A percentile compares a stretch with the other conserved stretches of the same genome.
phyloP scores from a whole-genome alignment of 306 rosid species.

The Pterocarpus macrocarpus region DNA sequence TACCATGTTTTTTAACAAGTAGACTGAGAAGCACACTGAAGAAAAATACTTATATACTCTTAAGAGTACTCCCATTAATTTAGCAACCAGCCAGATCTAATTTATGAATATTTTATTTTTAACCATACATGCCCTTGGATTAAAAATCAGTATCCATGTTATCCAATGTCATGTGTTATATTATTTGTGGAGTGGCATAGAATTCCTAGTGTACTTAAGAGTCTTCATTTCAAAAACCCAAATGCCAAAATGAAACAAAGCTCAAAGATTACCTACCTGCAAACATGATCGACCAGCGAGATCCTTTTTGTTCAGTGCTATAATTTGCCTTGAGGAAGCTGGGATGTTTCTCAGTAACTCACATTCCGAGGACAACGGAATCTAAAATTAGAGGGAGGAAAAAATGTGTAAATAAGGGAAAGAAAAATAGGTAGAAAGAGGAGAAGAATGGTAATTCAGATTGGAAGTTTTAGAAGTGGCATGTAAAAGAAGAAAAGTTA shows the following conservation, averaged over 20 bases:
- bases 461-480: background rate
- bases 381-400: constrained; percentile 49
- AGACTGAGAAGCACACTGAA: constrained; percentile 21
- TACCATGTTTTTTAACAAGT: background rate
- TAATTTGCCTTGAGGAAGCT: constrained; percentile 51
- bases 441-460: background rate
- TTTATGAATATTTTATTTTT: background rate
- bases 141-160: background rate
- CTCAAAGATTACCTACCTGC: constrained; percentile 51
- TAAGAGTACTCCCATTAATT: background rate
- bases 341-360: constrained; percentile 50
- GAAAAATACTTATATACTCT: background rate
- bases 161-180: background rate
- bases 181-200: background rate
- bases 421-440: background rate
- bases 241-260: constrained; percentile 5
- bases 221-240: background rate
- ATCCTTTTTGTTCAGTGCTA: constrained; percentile 79
- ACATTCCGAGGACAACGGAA: constrained; percentile 75
- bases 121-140: background rate
- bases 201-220: background rate
- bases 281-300: constrained; percentile 68
- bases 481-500: background rate
- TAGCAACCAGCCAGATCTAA: background rate
- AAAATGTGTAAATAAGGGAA: background rate